phyloP scores from a whole-genome alignment of 305 asterid genomes.

The Fraxinus latifolia region DNA sequence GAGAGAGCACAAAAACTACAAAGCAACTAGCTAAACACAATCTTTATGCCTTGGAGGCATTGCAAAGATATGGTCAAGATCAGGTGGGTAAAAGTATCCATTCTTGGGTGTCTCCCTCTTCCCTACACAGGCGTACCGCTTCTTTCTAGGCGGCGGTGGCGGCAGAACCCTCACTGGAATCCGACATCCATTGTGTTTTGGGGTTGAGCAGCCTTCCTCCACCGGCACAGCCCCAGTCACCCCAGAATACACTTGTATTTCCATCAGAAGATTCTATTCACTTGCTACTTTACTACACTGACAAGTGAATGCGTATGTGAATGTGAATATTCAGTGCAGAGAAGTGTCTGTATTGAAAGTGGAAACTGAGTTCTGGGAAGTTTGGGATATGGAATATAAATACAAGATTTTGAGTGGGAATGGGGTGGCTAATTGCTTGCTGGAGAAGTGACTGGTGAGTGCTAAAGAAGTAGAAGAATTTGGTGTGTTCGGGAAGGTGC shows the following conservation, averaged over 20 bases:
- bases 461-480: background rate
- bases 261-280: background rate
- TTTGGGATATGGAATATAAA: background rate
- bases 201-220: conserved; percentile 30
- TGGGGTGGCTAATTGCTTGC: background rate
- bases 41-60: background rate
- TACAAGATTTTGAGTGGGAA: background rate
- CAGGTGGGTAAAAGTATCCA: conserved; percentile 35
- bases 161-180: conserved; percentile 29
- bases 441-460: background rate
- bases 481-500: background rate
- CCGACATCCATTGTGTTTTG: conserved; percentile 14
- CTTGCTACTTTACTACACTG: background rate
- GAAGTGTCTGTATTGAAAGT: background rate
- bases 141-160: conserved; percentile 36
- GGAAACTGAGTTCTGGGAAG: too few relatives aligned
- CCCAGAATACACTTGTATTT: conserved; percentile 11
- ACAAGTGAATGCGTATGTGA: background rate
- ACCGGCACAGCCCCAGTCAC: background rate
- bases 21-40: background rate
- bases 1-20: background rate
- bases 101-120: conserved; percentile 23
- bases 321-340: background rate
- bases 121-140: conserved; percentile 7
- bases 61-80: conserved; percentile 28